Evolutionary conservation across 1,284 basidiomycete species (phyloP), one percentile per base, ranked within the genome.

Genomic region (Boletus sp.): DNA sequence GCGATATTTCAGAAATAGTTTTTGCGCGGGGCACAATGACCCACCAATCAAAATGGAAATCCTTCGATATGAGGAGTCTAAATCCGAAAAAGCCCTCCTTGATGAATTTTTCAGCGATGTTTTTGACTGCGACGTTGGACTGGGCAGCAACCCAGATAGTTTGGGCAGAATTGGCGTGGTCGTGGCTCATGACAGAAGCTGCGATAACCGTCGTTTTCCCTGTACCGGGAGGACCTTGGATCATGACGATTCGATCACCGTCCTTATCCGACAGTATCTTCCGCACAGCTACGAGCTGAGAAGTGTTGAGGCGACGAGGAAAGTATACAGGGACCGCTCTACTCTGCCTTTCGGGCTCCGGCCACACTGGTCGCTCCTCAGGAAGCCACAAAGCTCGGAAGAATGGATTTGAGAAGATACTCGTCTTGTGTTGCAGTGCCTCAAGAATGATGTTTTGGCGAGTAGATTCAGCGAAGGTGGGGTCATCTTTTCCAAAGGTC

Each of bases 91-190:
- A 73, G 0, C 46, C 59, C 32, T 61, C 52, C 13, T 66, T 64
- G 22, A 60, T 44, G 10, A 79, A 63, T 43, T 72, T 77, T 51
- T 76, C 72, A 0, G 76, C 77, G 20, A 79, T 75, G 46, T 79
- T 78, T 56, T 76, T 77, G 9, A 79, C 76, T 5, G 74, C 80
- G 33, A 81, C 73, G 57, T 81, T 81, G 0, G 75, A 82, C 44
- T 90, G 82, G 5, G 87, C 84, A 46, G 84, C 69, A 8, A 90
- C 72, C 84, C 84, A 90, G 8, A 87, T 76, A 13, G 54, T 46
- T 2, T 57, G 64, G 8, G 9, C 6, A 17, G 46, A 51, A 2
- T 26, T 23, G 47, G 55, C 59, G 16, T 57, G 43, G 39, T 68
- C 56, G 16, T 70, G 56, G 40, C 67, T 71, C 2, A 68, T 61